Evolutionary conservation across 2,329 filamentous ascomycete species (phyloP), one percentile per base, ranked within the genome.

Genomic region (Xylariaceae sp.): DNA sequence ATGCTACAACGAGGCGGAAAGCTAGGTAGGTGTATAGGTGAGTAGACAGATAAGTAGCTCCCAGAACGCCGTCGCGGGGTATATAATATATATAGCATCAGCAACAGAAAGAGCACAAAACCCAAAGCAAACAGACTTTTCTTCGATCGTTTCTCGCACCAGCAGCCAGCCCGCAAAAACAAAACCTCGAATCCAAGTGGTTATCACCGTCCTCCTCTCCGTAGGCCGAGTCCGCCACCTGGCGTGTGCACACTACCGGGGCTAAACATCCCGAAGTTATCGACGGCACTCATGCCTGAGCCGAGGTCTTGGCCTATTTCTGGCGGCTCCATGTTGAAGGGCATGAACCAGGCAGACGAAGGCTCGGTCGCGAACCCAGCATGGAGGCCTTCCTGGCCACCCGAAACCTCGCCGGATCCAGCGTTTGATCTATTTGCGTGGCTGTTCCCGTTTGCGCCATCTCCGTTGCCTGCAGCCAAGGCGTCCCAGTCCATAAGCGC

Each of bases 261-360:
- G 48, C 73, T 74, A 48, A 84, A 83, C 66, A 84, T 77, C 23
- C 74, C 74, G 61, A 83, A 84, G 9, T 73, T 73, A 57, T 84
- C 82, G 21, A 80, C 71, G 37, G 74, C 74, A 20, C 70, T 70
- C 60, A 81, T 67, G 7, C 71, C 73, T 23, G 77, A 66, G 19
- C 71, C 72, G 50, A 79, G 61, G 40, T 83, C 81, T 51, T 81
- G 80, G 6, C 76, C 75, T 42, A 84, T 73, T 54, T 86, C 83
- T 0, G 89, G 86, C 19, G 91, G 90, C 56, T 95, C 90, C 74
- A 96, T 86, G 70, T 96, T 96, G 74, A 96, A 96, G 1, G 93
- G 91, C 78, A 96, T 87, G 72, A 96, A 96, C 90, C 93, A 98
- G 4, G 89, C 90, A 50, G 87, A 88, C 48, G 77, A 81, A 2